Percentiles rank a stretch among this genome's conserved stretches.
Conservation (phyloP, 352 stramenopile species). For the Globisporangium okanoganense region DNA sequence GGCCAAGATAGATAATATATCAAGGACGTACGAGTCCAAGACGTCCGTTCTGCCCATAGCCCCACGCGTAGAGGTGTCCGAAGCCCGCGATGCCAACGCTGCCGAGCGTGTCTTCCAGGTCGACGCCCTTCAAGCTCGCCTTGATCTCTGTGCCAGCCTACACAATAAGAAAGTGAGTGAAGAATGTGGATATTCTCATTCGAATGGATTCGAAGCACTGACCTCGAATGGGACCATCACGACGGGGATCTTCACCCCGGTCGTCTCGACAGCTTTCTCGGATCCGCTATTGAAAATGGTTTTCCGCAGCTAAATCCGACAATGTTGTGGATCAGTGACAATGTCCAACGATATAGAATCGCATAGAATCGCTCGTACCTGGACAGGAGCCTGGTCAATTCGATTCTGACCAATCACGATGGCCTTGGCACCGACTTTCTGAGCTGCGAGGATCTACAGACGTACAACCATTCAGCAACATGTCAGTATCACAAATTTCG, state of each 20-base stretch:
- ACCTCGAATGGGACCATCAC: constrained; percentile 57
- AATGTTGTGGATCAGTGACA: neutral
- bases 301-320: constrained; percentile 32
- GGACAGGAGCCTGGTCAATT: constrained; percentile 38
- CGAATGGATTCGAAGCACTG: neutral
- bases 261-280: constrained; percentile 32
- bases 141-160: constrained; percentile 49
- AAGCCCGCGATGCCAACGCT: constrained; percentile 36
- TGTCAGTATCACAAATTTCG: neutral
- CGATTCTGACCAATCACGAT: constrained; percentile 57
- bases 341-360: neutral
- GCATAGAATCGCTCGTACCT: constrained; percentile 24
- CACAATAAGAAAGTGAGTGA: neutral
- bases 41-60: constrained; percentile 58
- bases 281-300: constrained; percentile 33
- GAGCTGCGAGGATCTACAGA: constrained; percentile 48
- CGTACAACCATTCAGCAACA: neutral
- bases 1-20: no score
- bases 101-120: constrained; percentile 41
- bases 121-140: constrained; percentile 28
- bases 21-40: constrained; percentile 43
- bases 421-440: constrained; percentile 64
- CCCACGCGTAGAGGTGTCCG: constrained; percentile 65
- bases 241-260: constrained; percentile 62
- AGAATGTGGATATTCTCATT: neutral